phyloP scores from a whole-genome alignment of 164 flowering plant species.

The Liquidambar formosana region DNA sequence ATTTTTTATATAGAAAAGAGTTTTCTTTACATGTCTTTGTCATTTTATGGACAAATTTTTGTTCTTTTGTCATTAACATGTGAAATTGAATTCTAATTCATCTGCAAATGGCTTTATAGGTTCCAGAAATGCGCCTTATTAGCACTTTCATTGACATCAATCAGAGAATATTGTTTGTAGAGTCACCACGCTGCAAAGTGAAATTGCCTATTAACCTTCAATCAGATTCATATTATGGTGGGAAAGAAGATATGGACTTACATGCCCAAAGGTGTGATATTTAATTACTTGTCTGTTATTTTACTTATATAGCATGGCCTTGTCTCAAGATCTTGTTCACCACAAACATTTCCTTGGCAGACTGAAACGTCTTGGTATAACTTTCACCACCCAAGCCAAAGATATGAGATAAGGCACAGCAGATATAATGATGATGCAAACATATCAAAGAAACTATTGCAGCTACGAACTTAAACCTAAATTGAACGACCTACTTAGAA shows the following conservation, averaged over 20 bases:
- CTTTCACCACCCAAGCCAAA: neutral
- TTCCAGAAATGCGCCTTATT: slow-evolving; percentile 82
- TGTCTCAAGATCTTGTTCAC: neutral
- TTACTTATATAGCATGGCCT: neutral
- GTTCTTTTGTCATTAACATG: neutral
- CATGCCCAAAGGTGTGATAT: slow-evolving; percentile 61
- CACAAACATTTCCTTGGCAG: neutral
- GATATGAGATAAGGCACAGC: neutral
- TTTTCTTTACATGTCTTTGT: no score
- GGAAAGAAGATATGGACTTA: slow-evolving; percentile 48
- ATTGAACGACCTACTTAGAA: no score
- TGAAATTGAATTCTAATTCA: slow-evolving; percentile 1
- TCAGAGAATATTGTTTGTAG: slow-evolving; percentile 47
- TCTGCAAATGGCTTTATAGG: slow-evolving; percentile 45
- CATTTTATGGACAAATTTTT: neutral
- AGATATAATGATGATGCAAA: neutral
- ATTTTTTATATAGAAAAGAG: no score
- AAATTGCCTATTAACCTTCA: slow-evolving; percentile 57
- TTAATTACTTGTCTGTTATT: neutral
- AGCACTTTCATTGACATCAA: slow-evolving; percentile 62
- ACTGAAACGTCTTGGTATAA: neutral
- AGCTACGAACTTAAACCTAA: no score
- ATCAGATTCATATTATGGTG: slow-evolving; percentile 24
- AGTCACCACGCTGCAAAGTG: slow-evolving; percentile 72
- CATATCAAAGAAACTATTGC: neutral